Evolutionary conservation across 2,329 filamentous ascomycete species (phyloP), one percentile per base, ranked within the genome.

Genomic region (Diaporthe humulicola): DNA sequence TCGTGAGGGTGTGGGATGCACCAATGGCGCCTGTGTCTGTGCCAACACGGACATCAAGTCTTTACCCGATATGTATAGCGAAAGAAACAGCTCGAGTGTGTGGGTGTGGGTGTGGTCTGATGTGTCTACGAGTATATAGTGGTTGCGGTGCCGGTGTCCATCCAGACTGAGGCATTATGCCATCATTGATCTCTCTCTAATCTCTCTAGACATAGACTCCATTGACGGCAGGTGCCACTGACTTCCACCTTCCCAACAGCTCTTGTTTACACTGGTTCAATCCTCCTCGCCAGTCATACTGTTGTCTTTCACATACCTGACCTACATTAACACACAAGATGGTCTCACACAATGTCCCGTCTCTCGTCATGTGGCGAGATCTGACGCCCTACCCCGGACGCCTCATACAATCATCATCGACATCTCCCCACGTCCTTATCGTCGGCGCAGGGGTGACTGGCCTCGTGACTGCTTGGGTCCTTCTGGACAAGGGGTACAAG

Each of bases 401-500:
- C 42, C 74, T 75, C 33, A 19, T 74, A 48, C 66, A 75, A 17
- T 38, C 72, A 14, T 66, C 71, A 48, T 15, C 71, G 48, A 30
- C 57, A 10, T 74, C 74, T 52, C 71, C 74, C 25, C 75, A 73
- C 40, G 58, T 76, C 6, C 73, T 76, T 14, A 67, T 76, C 15
- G 33, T 76, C 4, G 75, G 75, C 36, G 75, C 48, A 50, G 73
- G 75, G 4, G 75, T 76, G 9, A 81, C 79, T 19, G 81, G 80
- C 10, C 78, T 83, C 22, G 76, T 80, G n/a, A 83, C 80, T 5
- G 78, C 86, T 3, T 88, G 86, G 86, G 78, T 83, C 15, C 80
- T 87, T 14, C 80, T 87, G 2, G 86, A 87, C 71, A 79, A 81
- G 28, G 86, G 86, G 7, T 86, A 86, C 78, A 81, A 79, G 36